These are phyloP conservation scores for Hypomontagnella submonticulosa DNA, from an alignment of 495 filamentous ascomycete species.

Conservation along the genomic window DNA sequence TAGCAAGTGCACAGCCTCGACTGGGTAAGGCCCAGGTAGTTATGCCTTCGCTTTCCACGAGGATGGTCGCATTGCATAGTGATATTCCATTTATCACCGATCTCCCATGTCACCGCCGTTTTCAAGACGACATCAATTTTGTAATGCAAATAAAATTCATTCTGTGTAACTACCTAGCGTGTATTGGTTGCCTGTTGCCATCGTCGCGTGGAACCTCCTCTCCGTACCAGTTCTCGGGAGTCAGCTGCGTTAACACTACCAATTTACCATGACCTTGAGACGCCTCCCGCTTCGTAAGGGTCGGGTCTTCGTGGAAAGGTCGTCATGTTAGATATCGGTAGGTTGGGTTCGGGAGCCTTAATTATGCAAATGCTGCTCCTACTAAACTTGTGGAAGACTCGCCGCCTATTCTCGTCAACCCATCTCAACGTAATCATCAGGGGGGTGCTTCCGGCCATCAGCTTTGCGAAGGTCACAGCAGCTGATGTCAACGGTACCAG, in stretches of 20 bases:
- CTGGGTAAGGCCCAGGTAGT: conserved; percentile 1
- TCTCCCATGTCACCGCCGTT: neutral
- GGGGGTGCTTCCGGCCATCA: conserved; percentile 2
- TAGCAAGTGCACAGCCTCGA: conserved; percentile 33
- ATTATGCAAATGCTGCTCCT: conserved; percentile 4
- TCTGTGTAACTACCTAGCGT: conserved; percentile 50
- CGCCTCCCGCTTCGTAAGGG: conserved; percentile 2
- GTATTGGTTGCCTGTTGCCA: conserved; percentile 44
- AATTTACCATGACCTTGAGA: neutral
- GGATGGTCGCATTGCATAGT: too few relatives aligned
- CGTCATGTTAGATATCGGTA: neutral
- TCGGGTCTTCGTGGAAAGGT: conserved; percentile 20
- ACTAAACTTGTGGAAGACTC: conserved; percentile 11
- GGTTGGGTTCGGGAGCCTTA: neutral
- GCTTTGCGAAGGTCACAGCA: neutral
- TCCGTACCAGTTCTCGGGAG: conserved; percentile 12
- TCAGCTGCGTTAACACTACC: conserved; percentile 10
- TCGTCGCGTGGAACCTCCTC: conserved; percentile 27
- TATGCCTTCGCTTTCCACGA: neutral
- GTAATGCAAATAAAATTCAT: conserved; percentile 40
- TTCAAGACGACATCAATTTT: too few relatives aligned
- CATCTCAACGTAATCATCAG: neutral
- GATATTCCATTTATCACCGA: neutral
- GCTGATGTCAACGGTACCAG: conserved; percentile 4
- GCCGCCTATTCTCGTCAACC: neutral